Conservation (phyloP, 441 rosid genomes). For the Macaranga tanarius region DNA sequence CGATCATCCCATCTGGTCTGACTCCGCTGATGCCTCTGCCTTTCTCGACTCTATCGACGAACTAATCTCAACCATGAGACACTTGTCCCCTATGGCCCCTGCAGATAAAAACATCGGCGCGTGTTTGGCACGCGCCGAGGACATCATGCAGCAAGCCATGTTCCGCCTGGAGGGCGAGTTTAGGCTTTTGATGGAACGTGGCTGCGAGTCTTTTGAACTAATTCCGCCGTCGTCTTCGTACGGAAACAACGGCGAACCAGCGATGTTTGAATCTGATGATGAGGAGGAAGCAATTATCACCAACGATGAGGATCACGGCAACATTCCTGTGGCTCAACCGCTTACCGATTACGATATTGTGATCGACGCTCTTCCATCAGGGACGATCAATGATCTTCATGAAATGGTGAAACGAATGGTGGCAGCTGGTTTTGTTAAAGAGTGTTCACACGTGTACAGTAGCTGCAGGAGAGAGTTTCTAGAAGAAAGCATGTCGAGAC, state of each 20-base stretch:
- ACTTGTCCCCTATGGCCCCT: slow-evolving; percentile 55
- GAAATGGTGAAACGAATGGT: slow-evolving; percentile 93
- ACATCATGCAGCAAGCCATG: slow-evolving; percentile 80
- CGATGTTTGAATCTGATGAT: slow-evolving; percentile 51
- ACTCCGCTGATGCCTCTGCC: slow-evolving; percentile 70
- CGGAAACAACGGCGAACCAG: slow-evolving; percentile 30
- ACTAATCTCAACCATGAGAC: slow-evolving; percentile 44
- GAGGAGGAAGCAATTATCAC: slow-evolving; percentile 36
- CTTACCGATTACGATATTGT: slow-evolving; percentile 67
- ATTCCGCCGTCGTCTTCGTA: slow-evolving; percentile 19
- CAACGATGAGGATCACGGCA: slow-evolving; percentile 32
- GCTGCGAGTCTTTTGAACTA: slow-evolving; percentile 59
- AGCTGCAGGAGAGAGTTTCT: slow-evolving; percentile 78
- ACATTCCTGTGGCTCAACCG: slow-evolving; percentile 83
- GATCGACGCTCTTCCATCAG: slow-evolving; percentile 86
- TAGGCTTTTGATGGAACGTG: slow-evolving; percentile 71
- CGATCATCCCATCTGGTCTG: slow-evolving; percentile 83
- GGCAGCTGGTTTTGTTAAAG: slow-evolving; percentile 65
- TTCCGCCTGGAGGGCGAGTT: slow-evolving; percentile 82
- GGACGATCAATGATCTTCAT: slow-evolving; percentile 70
- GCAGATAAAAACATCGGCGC: slow-evolving; percentile 45
- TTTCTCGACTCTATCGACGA: slow-evolving; percentile 81
- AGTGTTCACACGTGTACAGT: slow-evolving; percentile 82
- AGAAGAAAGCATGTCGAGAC: slow-evolving; percentile 80
- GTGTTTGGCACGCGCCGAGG: slow-evolving; percentile 70